Conservation (phyloP, 129 eudicot genomes). For the Heracleum sosnowskyi region DNA sequence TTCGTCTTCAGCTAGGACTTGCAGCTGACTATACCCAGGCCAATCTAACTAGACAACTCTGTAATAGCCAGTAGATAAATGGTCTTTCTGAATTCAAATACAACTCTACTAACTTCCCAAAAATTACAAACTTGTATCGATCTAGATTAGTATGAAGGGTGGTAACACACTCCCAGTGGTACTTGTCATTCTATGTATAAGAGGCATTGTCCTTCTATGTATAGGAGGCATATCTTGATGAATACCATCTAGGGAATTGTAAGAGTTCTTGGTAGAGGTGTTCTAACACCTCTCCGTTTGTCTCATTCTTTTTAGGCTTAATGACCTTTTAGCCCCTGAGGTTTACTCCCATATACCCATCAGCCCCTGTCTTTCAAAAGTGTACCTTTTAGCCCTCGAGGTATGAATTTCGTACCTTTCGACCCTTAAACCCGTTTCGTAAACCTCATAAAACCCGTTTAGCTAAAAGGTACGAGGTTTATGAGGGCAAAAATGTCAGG, state of each 20-base stretch:
- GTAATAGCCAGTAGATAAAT: not conserved
- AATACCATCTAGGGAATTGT: slow-evolving; percentile 31
- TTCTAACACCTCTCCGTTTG: slow-evolving; percentile 7
- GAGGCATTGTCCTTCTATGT: slow-evolving; percentile 3
- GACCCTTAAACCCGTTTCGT: too few species aligned
- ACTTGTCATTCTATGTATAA: too few species aligned
- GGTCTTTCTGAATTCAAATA: slow-evolving; percentile 54
- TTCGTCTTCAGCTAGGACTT: slow-evolving; percentile 35
- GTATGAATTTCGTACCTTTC: too few species aligned
- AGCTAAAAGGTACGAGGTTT: too few species aligned
- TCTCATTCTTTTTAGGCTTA: too few species aligned
- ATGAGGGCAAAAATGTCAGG: too few species aligned
- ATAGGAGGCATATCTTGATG: slow-evolving; percentile 17
- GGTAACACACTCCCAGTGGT: not conserved
- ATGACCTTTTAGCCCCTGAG: too few species aligned
- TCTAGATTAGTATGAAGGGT: slow-evolving; percentile 34
- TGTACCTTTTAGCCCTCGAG: too few species aligned
- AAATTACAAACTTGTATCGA: slow-evolving; percentile 44
- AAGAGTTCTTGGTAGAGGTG: slow-evolving; percentile 19
- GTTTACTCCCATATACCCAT: too few species aligned
- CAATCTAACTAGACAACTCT: slow-evolving; percentile 52
- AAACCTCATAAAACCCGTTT: too few species aligned
- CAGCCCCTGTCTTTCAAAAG: too few species aligned
- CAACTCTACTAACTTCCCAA: slow-evolving; percentile 33
- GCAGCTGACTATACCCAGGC: slow-evolving; percentile 27